A percentile compares a stretch with the other conserved stretches of the same genome.
Evolutionary conservation across 2,329 filamentous ascomycete genomes (phyloP).

Genomic region (Ascochyta rabiei): DNA sequence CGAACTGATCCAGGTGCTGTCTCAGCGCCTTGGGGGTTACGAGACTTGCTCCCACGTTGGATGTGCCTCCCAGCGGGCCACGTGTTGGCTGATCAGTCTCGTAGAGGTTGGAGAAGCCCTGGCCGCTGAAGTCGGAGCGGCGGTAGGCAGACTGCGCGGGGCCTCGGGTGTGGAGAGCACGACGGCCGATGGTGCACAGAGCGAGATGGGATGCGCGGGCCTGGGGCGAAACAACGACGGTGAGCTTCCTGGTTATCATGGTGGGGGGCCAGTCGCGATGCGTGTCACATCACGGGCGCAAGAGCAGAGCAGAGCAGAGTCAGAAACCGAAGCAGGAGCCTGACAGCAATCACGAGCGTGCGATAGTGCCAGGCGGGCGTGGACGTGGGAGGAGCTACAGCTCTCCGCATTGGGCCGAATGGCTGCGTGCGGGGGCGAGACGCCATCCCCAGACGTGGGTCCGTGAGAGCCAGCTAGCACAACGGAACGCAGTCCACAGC

Average conservation of each 20-base stretch:
- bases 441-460: slow-evolving; percentile 10
- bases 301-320: background rate
- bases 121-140: slow-evolving; percentile 67
- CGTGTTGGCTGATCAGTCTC: slow-evolving; percentile 66
- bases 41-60: slow-evolving; percentile 62
- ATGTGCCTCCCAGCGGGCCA: slow-evolving; percentile 66
- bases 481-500: background rate
- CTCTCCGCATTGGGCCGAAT: slow-evolving; percentile 34
- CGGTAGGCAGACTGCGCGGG: slow-evolving; percentile 56
- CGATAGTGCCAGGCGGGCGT: slow-evolving; percentile 9
- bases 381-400: slow-evolving; percentile 24
- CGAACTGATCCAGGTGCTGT: slow-evolving; percentile 90
- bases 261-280: slow-evolving; percentile 14
- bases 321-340: too few relatives aligned
- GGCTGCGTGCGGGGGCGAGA: slow-evolving; percentile 8
- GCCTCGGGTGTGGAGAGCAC: slow-evolving; percentile 44
- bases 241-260: slow-evolving; percentile 34
- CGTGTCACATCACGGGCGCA: slow-evolving; percentile 24
- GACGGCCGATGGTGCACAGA: slow-evolving; percentile 39
- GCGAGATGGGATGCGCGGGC: slow-evolving; percentile 51
- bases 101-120: slow-evolving; percentile 67
- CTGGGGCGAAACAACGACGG: slow-evolving; percentile 45
- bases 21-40: slow-evolving; percentile 74
- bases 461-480: slow-evolving; percentile 7
- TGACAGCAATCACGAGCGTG: slow-evolving; percentile 16